phyloP scores from a whole-genome alignment of 148 eudicot species.

The Rhododendron ferrugineum region DNA sequence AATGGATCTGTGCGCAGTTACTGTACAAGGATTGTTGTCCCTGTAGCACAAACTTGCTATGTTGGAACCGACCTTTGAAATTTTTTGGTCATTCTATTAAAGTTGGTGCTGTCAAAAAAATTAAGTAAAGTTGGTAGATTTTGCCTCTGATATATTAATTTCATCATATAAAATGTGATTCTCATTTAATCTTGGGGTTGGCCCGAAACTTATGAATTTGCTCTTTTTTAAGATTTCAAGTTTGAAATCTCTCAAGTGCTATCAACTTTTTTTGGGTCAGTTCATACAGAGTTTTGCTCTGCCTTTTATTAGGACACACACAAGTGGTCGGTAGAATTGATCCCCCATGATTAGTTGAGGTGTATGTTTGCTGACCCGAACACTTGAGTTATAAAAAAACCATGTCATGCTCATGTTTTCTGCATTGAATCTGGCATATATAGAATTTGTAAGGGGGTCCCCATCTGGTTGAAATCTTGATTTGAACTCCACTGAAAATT shows the following conservation, averaged over 20 bases:
- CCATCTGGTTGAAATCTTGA: not conserved
- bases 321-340: not conserved
- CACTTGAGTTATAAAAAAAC: no score
- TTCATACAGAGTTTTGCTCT: no score
- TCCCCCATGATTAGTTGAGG: no score
- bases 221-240: not conserved
- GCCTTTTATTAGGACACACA: not conserved
- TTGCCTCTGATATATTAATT: not conserved
- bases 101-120: not conserved
- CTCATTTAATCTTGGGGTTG: not conserved
- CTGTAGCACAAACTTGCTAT: no score
- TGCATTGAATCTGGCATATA: conserved; percentile 7
- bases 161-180: not conserved
- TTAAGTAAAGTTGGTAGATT: not conserved
- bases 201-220: not conserved
- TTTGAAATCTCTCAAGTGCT: not conserved
- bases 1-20: no score
- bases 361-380: no score
- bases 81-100: not conserved
- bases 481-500: not conserved
- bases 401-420: conserved; percentile 1
- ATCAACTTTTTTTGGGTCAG: not conserved
- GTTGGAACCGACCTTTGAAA: not conserved
- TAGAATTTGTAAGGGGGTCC: not conserved
- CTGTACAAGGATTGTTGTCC: no score